Percentiles rank a stretch among this genome's conserved stretches.
Evolutionary conservation across 805 yeast species (phyloP).

Genomic region (Ogataea glucozyma): DNA sequence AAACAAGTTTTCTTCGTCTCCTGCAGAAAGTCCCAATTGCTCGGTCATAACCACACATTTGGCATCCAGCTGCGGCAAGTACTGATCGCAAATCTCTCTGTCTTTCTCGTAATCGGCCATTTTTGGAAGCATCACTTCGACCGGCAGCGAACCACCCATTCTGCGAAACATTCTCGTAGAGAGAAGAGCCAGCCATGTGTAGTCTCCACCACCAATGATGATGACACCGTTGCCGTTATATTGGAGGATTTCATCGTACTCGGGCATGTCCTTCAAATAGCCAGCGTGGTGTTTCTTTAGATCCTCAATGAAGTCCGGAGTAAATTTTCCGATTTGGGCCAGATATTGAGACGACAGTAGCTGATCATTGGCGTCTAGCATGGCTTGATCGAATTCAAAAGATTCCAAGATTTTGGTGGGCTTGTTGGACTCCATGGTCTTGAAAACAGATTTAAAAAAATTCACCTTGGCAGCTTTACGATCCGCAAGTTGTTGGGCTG

Average conservation of each 20-base stretch:
- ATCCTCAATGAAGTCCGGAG: conserved; percentile 28
- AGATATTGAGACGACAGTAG: conserved; percentile 11
- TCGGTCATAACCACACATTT: conserved; percentile 57
- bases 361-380: conserved; percentile 5
- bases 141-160: conserved; percentile 47
- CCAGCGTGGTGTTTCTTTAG: conserved; percentile 36
- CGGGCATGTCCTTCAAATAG: conserved; percentile 39
- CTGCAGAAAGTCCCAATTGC: conserved; percentile 42
- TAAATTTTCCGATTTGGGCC: conserved; percentile 18
- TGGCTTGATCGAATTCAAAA: conserved; percentile 18
- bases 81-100: conserved; percentile 47
- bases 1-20: conserved; percentile 40
- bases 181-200: conserved; percentile 59
- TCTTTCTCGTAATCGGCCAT: conserved; percentile 41
- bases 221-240: conserved; percentile 58
- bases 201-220: conserved; percentile 66
- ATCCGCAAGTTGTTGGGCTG: conserved; percentile 13
- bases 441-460: conserved; percentile 24
- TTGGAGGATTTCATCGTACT: conserved; percentile 35
- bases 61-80: conserved; percentile 52
- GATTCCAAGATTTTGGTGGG: conserved; percentile 22
- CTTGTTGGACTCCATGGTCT: conserved; percentile 22
- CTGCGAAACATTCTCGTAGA: conserved; percentile 52
- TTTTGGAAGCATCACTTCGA: conserved; percentile 47
- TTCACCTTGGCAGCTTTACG: conserved; percentile 20